Percentiles rank a stretch among this genome's conserved stretches.
phyloP scores from a whole-genome alignment of 2,329 filamentous ascomycete species.

The Sporothrix pallida region DNA sequence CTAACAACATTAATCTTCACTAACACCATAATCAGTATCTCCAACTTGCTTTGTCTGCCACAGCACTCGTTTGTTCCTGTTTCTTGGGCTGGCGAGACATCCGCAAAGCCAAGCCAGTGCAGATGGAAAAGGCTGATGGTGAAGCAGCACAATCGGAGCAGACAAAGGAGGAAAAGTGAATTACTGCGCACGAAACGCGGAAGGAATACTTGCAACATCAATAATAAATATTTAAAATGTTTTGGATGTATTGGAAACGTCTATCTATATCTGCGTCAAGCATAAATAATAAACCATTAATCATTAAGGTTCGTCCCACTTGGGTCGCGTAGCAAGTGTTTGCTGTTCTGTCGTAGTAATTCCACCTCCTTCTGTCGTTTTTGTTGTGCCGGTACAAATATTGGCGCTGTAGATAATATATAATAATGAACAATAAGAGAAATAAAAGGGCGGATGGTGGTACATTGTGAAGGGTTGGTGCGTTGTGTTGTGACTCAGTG shows the following conservation, averaged over 20 bases:
- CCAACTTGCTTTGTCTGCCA: constrained; percentile 32
- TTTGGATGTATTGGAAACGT: not conserved
- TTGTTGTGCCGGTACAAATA: not conserved
- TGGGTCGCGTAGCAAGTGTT: not conserved
- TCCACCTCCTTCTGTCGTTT: not conserved
- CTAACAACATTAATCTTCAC: not conserved
- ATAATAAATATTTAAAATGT: not conserved
- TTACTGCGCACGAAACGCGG: no score
- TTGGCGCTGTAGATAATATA: not conserved
- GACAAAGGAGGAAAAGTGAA: not conserved
- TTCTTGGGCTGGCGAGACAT: constrained; percentile 35
- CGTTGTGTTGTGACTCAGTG: not conserved
- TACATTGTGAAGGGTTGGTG: not conserved
- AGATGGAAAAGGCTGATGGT: not conserved
- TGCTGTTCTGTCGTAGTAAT: not conserved
- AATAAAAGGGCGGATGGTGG: not conserved
- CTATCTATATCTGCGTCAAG: constrained; percentile 1
- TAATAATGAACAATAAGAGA: constrained; percentile 19
- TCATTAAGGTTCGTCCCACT: not conserved
- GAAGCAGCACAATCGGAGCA: not conserved
- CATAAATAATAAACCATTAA: constrained; percentile 21
- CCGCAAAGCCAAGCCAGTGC: constrained; percentile 14
- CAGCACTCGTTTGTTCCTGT: constrained; percentile 24
- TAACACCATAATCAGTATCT: constrained; percentile 27
- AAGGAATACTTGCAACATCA: no score